These are phyloP conservation scores for Eucalyptus sp. DNA, from an alignment of 345 rosid genomes.

Conservation along the genomic window DNA sequence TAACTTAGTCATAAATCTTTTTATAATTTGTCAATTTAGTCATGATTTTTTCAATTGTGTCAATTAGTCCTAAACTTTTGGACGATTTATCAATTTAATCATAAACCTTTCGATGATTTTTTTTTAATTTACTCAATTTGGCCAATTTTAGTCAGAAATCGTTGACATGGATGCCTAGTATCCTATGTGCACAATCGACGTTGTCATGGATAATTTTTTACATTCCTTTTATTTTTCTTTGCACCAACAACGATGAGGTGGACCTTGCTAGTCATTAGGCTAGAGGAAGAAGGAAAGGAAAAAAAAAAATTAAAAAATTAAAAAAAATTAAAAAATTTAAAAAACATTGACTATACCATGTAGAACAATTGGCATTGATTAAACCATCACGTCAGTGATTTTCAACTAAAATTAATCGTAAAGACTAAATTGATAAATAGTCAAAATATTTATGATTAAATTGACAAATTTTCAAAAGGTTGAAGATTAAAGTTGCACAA, in stretches of 20 bases:
- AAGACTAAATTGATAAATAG: not conserved
- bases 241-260: too few relatives aligned
- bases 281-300: not conserved
- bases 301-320: too few relatives aligned
- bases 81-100: too few relatives aligned
- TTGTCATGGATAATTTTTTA: too few relatives aligned
- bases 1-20: too few relatives aligned
- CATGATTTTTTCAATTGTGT: not conserved
- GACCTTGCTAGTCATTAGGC: not conserved
- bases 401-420: too few relatives aligned
- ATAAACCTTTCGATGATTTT: too few relatives aligned
- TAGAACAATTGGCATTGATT: too few relatives aligned
- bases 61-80: not conserved
- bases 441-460: too few relatives aligned
- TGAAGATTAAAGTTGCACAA: not conserved
- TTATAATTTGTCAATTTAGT: too few relatives aligned
- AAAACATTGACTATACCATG: accelerated
- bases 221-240: not conserved
- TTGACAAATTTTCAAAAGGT: too few relatives aligned
- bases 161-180: accelerated
- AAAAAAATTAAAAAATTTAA: too few relatives aligned
- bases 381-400: not conserved
- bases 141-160: not conserved
- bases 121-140: not conserved
- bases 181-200: accelerated